Conservation (phyloP, 2,329 filamentous ascomycete genomes). For the Pseudogymnoascus sp. region DNA sequence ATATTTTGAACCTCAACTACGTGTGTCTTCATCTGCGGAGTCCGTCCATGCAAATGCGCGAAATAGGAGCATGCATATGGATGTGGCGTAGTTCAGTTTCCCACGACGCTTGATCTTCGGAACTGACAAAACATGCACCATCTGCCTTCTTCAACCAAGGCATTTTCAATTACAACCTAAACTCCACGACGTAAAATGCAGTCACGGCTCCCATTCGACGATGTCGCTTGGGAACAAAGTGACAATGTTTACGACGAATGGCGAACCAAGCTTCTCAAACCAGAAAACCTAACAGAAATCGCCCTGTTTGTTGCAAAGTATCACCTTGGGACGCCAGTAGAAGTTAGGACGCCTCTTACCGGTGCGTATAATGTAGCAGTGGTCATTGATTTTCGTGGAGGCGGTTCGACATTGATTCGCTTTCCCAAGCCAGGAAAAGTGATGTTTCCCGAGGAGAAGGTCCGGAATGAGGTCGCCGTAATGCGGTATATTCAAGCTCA, state of each 20-base stretch:
- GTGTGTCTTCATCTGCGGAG: neutral
- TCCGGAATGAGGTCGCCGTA: slow-evolving; percentile 13
- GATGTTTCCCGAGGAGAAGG: slow-evolving; percentile 16
- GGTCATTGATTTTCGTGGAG: neutral
- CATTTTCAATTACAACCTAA: neutral
- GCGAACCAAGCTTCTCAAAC: neutral
- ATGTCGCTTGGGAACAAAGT: neutral
- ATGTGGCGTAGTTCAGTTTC: neutral
- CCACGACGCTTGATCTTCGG: neutral
- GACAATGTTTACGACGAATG: neutral
- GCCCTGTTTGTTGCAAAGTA: neutral
- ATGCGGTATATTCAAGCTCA: slow-evolving; percentile 15
- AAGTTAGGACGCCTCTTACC: neutral
- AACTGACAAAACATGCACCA: neutral
- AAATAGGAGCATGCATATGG: neutral
- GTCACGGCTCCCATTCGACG: neutral
- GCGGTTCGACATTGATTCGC: slow-evolving; percentile 5
- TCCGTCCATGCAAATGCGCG: neutral
- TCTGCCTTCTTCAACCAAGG: neutral
- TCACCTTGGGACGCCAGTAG: neutral
- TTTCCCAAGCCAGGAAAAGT: slow-evolving; percentile 15
- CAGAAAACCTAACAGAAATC: neutral
- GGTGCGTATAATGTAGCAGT: neutral
- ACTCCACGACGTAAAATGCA: neutral
- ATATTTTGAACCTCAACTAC: neutral